phyloP scores from a whole-genome alignment of 495 filamentous ascomycete species.

The Hypoxylon perforatum region DNA sequence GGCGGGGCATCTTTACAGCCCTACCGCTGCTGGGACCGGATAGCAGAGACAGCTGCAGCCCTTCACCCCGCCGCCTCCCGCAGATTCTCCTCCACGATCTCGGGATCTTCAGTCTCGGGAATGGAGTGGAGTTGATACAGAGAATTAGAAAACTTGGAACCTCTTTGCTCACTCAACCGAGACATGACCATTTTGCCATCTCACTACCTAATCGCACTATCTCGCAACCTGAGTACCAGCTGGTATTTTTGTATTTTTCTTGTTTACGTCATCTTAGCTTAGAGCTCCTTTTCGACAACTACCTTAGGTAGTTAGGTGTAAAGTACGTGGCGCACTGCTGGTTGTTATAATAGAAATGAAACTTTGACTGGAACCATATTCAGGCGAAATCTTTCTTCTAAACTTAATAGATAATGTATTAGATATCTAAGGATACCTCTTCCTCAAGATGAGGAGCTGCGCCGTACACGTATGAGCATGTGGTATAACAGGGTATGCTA shows the following conservation, averaged over 20 bases:
- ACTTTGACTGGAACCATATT: too few species aligned
- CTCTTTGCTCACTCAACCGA: background rate
- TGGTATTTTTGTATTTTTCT: background rate
- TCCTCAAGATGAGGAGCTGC: too few species aligned
- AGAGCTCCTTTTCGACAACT: background rate
- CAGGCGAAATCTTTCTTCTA: too few species aligned
- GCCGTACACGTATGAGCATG: too few species aligned
- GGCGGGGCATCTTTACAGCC: background rate
- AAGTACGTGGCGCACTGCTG: background rate
- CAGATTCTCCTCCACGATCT: constrained; percentile 12
- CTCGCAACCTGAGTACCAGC: background rate
- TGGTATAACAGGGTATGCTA: too few species aligned
- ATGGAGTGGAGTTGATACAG: constrained; percentile 27
- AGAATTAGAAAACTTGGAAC: constrained; percentile 5
- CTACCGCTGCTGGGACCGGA: background rate
- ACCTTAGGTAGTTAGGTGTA: too few species aligned
- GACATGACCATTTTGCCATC: background rate
- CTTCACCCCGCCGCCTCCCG: constrained; percentile 29
- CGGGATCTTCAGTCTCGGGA: constrained; percentile 23
- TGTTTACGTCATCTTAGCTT: background rate
- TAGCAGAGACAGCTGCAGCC: background rate
- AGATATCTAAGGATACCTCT: too few species aligned
- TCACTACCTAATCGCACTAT: background rate
- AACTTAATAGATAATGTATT: background rate
- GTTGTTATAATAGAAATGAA: too few species aligned